Base-by-base conservation (phyloP, 1,284 basidiomycete genomes). In the Cryptococcus sp. region DNA sequence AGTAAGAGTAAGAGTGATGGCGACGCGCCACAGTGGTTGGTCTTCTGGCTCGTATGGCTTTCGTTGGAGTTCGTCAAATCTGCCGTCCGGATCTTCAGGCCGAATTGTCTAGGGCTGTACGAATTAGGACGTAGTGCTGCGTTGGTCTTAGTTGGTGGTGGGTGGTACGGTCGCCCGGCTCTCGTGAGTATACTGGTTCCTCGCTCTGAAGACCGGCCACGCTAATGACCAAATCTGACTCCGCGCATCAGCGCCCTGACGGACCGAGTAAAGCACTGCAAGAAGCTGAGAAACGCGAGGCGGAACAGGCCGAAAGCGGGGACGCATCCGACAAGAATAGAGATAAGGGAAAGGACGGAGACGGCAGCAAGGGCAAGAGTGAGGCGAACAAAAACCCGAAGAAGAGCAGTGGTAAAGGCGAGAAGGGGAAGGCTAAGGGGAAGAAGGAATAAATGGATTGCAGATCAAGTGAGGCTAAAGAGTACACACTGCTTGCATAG, bases 21-120 rank as follows among this genome's bases (percentile, higher is more conserved):
- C 3, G 57, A 68, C 20, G 47, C 54, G 13, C 38, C 56, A 7
- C 67, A 68, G 42, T 68, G 60, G 65, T 40, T 58, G 46, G 16
- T 59, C 15, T 68, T 57, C 38, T 68, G 67, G 67, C 51, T 57
- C 8, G 19, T 62, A 11, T 68, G 62, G 48, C 40, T 50, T 19
- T 11, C 62, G 10, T 17, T 61, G 13, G 60, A 49, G 4, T 39
- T 59, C 46, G 22, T 47, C 16, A 60, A 59, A 52, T 61, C 64
- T 2, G 40, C 25, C 23, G 27, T 61, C 3, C 38, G 35, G 17
- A 47, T 65, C 20, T 68, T 47, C 23, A 47, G 48, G 22, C 67
- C 65, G 20, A 54, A 57, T 11, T 61, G 54, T 22, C 48, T 48
- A 19, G 60, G 64, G 3, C 38, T 54, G 15, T 57, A 57, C 27